Evolutionary conservation across 805 yeast genomes (phyloP).

Genomic region (Lipomyces kockii): DNA sequence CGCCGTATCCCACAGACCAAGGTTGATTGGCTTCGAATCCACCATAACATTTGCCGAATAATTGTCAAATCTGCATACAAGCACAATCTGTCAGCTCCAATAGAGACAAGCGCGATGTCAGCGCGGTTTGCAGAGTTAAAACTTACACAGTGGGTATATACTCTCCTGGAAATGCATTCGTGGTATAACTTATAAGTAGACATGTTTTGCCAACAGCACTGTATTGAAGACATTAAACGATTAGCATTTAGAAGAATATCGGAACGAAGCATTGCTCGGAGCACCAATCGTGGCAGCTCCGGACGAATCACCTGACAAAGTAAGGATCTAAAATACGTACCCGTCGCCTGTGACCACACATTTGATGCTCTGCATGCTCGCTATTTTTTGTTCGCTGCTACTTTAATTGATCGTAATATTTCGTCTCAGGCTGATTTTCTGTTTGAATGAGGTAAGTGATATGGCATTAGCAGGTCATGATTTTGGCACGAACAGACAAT

Average conservation of each 20-base stretch:
- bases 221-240: slow-evolving; percentile 6
- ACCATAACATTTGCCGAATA: slow-evolving; percentile 85
- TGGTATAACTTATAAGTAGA: slow-evolving; percentile 82
- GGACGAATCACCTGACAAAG: background rate
- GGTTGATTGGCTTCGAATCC: slow-evolving; percentile 78
- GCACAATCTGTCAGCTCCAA: background rate
- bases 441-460: background rate
- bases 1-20: slow-evolving; percentile 95
- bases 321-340: slow-evolving; percentile 38
- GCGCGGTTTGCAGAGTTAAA: background rate
- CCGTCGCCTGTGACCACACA: slow-evolving; percentile 96
- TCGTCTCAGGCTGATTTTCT: background rate
- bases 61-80: slow-evolving; percentile 64
- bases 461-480: background rate
- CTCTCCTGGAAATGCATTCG: slow-evolving; percentile 90
- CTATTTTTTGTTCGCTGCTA: background rate
- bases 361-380: slow-evolving; percentile 77
- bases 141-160: slow-evolving; percentile 84
- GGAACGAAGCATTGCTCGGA: background rate
- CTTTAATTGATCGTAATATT: background rate
- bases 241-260: background rate
- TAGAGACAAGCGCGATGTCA: background rate
- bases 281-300: background rate
- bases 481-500: background rate
- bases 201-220: slow-evolving; percentile 94